Base-by-base conservation (phyloP, 495 filamentous ascomycete species). In the Oidiodendron maius region DNA sequence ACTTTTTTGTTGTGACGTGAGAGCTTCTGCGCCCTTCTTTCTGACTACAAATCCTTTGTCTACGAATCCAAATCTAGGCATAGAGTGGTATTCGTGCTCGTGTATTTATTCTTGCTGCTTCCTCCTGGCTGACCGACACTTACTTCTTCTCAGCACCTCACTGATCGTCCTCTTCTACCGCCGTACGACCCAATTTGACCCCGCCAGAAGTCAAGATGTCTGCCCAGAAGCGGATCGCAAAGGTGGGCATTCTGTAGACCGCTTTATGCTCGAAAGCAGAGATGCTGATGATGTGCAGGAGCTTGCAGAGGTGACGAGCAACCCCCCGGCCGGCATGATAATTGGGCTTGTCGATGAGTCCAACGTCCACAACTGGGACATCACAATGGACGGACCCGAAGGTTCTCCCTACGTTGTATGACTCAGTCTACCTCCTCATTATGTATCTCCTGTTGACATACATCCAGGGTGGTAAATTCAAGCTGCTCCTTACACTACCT, bases 281-380 rank as follows among this genome's bases (percentile, higher is more conserved):
- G n/a, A 38, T 38, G 37, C 50, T 51, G 43, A 58, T 28, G 23
- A 6, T 34, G 22, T 30, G 15, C 51, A 94, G 88, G 88, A 94
- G 64, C 74, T 87, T 32, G 68, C 68, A 26, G 86, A 91, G 57
- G 80, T 89, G 62, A 76, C 69, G 34, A 65, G 67, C 46, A 70
- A 68, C 44, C 84, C 86, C 9, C 84, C 84, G 0, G 53, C 70
- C 0, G 86, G 85, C 24, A 83, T 91, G 61, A 71, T 60, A 32
- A 72, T 91, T 56, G 62, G 62, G 45, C 74, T 91, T 1, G 71
- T 78, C 38, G 74, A 82, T 50, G 84, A 89, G 44, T 64, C 72
- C n/a, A 78, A 96, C 71, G 66, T 98, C 26, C 82, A 86, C 71
- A 78, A 79, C 37, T 98, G 93, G 93, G 81, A 86, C 55, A 76